Conservation (phyloP, 2,329 filamentous ascomycete genomes). For the Pestalotiopsis sp. region DNA sequence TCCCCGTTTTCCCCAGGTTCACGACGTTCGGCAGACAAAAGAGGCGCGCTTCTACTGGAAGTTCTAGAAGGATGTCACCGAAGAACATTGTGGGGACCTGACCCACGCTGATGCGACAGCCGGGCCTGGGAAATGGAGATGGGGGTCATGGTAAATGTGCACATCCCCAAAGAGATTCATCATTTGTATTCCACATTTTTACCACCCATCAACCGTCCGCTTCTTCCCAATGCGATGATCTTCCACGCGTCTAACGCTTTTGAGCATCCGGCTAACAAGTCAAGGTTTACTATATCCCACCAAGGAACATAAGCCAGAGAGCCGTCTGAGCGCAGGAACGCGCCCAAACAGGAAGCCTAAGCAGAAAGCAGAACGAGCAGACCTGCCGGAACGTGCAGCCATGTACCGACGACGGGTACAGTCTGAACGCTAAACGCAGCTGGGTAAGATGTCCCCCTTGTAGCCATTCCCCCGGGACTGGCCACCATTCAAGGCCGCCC, state of each 20-base stretch:
- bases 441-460: background rate
- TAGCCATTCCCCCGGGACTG: background rate
- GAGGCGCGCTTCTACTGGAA: constrained; percentile 1
- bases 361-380: background rate
- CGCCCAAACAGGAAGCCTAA: background rate
- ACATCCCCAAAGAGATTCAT: background rate
- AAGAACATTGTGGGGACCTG: background rate
- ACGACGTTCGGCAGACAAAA: constrained; percentile 6
- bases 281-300: background rate
- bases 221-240: background rate
- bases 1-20: constrained; percentile 8
- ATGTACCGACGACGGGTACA: background rate
- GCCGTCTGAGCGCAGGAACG: background rate
- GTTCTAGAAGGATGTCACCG: constrained; percentile 14
- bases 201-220: background rate
- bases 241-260: background rate
- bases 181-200: background rate
- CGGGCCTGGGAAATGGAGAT: background rate
- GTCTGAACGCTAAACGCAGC: background rate
- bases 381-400: constrained; percentile 5
- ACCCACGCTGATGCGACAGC: constrained; percentile 8
- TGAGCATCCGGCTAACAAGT: background rate
- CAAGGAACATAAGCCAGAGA: background rate
- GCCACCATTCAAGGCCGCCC: background rate
- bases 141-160: background rate